Evolutionary conservation across 2,329 filamentous ascomycete species (phyloP).

Genomic region (Metarhizium guizhouense): DNA sequence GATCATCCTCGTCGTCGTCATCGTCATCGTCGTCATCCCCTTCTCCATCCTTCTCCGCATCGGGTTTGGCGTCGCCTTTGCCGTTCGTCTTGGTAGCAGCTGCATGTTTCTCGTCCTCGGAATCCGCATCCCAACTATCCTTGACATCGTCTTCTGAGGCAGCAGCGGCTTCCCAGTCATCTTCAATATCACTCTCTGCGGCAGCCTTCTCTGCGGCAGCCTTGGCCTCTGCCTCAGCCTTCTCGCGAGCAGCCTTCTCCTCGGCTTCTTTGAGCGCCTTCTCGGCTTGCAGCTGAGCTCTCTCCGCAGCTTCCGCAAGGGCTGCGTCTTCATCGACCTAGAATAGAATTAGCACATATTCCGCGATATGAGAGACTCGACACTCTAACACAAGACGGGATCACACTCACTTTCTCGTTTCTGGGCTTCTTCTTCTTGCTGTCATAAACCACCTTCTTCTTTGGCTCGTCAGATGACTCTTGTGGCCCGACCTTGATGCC

Average conservation of each 20-base stretch:
- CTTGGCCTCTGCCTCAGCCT: constrained; percentile 47
- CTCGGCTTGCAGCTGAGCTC: constrained; percentile 60
- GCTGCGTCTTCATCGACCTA: constrained; percentile 66
- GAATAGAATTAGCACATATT: constrained; percentile 5
- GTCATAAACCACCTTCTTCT: constrained; percentile 71
- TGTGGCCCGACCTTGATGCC: constrained; percentile 62
- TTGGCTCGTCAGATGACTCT: constrained; percentile 49
- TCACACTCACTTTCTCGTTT: constrained; percentile 42
- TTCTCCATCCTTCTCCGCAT: constrained; percentile 21
- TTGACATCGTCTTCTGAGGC: constrained; percentile 69
- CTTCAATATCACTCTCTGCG: constrained; percentile 53
- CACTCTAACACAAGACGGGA: not conserved
- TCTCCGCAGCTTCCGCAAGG: constrained; percentile 69
- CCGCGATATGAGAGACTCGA: not conserved
- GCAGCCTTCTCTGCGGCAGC: constrained; percentile 46
- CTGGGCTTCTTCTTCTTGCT: constrained; percentile 70
- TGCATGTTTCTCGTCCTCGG: constrained; percentile 54
- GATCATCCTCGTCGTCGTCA: constrained; percentile 22
- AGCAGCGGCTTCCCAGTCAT: constrained; percentile 84
- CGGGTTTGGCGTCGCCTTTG: constrained; percentile 33
- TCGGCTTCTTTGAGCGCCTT: constrained; percentile 53
- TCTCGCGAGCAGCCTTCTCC: constrained; percentile 48
- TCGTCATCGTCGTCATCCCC: constrained; percentile 14
- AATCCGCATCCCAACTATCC: constrained; percentile 90
- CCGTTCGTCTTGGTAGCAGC: constrained; percentile 16